Percentiles rank a stretch among this genome's conserved stretches.
Evolutionary conservation across 257 asterid genomes (phyloP).

Genomic region (Craterostigma plantagineum): DNA sequence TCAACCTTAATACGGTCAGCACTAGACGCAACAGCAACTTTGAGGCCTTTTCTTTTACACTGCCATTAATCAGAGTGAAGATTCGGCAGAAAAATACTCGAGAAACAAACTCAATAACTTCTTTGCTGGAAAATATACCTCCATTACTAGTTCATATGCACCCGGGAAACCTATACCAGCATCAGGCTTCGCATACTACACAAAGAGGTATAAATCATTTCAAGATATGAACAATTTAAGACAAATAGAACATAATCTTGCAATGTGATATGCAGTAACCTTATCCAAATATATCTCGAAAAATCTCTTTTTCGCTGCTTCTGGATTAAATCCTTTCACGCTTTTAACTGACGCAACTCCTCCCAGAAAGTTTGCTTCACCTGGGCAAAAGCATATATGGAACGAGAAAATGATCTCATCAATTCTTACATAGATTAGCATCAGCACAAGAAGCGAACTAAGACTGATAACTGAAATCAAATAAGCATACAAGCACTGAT

Average conservation of each 20-base stretch:
- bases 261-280: slow-evolving; percentile 27
- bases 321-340: slow-evolving; percentile 64
- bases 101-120: slow-evolving; percentile 3
- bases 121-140: slow-evolving; percentile 24
- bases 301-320: slow-evolving; percentile 79
- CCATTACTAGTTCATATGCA: slow-evolving; percentile 68
- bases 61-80: slow-evolving; percentile 11
- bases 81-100: slow-evolving; percentile 5
- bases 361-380: slow-evolving; percentile 89
- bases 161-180: slow-evolving; percentile 98
- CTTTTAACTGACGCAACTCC: slow-evolving; percentile 91
- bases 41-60: slow-evolving; percentile 90
- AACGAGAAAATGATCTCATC: slow-evolving; percentile 4
- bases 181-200: slow-evolving; percentile 81
- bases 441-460: too few relatives aligned
- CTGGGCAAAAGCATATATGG: slow-evolving; percentile 21
- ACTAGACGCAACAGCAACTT: slow-evolving; percentile 99
- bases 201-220: slow-evolving; percentile 5
- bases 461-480: too few relatives aligned
- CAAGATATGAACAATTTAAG: neutral
- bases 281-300: slow-evolving; percentile 84
- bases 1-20: slow-evolving; percentile 95
- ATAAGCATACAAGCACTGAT: too few relatives aligned
- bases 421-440: too few relatives aligned
- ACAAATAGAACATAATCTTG: neutral